Evolutionary conservation across 225 moss, liverwort and hornwort genomes (phyloP).

Genomic region (Polytrichum commune): DNA sequence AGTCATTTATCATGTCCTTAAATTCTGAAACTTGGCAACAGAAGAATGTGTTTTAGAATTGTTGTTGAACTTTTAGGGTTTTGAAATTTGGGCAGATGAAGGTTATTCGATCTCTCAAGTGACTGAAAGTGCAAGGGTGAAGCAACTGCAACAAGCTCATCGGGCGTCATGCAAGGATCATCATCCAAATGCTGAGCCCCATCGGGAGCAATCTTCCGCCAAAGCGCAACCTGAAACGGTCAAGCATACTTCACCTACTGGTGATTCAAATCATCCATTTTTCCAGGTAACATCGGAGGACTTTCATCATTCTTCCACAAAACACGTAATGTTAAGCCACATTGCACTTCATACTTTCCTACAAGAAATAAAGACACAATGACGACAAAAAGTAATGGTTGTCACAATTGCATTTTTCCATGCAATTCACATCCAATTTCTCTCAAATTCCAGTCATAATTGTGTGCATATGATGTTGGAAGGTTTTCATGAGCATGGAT

Average conservation of each 20-base stretch:
- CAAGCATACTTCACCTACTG: neutral
- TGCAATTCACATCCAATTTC: neutral
- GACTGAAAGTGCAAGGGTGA: neutral
- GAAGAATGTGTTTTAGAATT: too few species aligned
- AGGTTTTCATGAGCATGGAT: neutral
- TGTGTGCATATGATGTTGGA: neutral
- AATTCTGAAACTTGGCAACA: too few species aligned
- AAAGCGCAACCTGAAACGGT: neutral
- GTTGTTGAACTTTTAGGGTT: neutral
- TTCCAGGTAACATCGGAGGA: neutral
- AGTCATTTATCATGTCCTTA: too few species aligned
- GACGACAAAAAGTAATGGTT: too few species aligned
- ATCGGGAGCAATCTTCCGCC: neutral
- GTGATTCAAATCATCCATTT: neutral
- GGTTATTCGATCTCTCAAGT: neutral
- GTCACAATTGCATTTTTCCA: too few species aligned
- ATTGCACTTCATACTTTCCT: neutral
- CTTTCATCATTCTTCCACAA: neutral
- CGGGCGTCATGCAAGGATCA: neutral
- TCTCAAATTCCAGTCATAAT: too few species aligned
- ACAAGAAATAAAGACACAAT: too few species aligned
- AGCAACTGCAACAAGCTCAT: neutral
- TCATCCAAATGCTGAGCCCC: too few species aligned
- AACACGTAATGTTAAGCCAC: neutral
- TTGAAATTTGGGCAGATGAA: slow-evolving; percentile 5